These are phyloP conservation scores for Chlorella vulgaris DNA, from an alignment of 139 green algal genomes.

Conservation along the genomic window DNA sequence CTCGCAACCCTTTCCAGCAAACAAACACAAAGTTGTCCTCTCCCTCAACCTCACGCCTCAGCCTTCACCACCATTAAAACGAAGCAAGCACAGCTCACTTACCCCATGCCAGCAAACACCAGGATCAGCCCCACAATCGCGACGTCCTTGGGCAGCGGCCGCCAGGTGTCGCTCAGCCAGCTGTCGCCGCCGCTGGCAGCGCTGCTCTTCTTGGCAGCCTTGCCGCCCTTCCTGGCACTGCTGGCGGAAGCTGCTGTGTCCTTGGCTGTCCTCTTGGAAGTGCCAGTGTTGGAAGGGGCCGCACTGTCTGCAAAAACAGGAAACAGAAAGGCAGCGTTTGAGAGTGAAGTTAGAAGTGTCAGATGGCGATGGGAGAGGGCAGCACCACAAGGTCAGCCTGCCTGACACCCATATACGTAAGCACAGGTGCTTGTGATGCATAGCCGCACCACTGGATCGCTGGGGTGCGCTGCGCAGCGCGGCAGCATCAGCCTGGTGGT, in stretches of 20 bases:
- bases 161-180: slow-evolving; percentile 3
- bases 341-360: not conserved
- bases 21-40: too few species aligned
- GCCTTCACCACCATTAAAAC: too few species aligned
- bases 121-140: slow-evolving; percentile 48
- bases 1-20: too few species aligned
- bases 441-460: too few species aligned
- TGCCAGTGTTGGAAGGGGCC: not conserved
- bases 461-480: too few species aligned
- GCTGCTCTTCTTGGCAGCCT: slow-evolving; percentile 35
- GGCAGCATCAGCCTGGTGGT: not conserved
- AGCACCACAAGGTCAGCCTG: too few species aligned
- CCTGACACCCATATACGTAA: too few species aligned
- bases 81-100: not conserved
- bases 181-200: not conserved
- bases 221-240: not conserved
- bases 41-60: too few species aligned
- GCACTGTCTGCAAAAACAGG: not conserved
- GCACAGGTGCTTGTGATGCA: too few species aligned
- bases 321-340: not conserved
- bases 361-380: not conserved
- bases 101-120: slow-evolving; percentile 36
- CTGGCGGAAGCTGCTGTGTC: not conserved
- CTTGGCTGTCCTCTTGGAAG: not conserved
- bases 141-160: slow-evolving; percentile 56